Percentiles rank a stretch among this genome's conserved stretches.
Evolutionary conservation across 495 filamentous ascomycete species (phyloP).

Genomic region (Rusavskia elegans): DNA sequence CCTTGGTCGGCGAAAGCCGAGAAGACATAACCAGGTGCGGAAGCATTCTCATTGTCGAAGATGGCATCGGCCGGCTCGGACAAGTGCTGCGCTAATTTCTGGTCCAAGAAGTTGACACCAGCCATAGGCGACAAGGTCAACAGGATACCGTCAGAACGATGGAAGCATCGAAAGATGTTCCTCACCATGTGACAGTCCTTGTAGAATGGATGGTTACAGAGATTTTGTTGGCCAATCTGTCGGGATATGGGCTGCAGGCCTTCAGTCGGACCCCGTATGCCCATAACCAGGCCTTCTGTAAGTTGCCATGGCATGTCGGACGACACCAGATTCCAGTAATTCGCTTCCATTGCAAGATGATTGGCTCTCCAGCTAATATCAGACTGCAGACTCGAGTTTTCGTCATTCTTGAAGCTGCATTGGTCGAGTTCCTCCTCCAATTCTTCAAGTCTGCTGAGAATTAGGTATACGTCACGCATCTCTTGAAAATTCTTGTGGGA

Average conservation of each 20-base stretch:
- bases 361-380: slow-evolving; percentile 15
- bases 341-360: slow-evolving; percentile 9
- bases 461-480: slow-evolving; percentile 15
- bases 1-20: slow-evolving; percentile 15
- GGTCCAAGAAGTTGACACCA: slow-evolving; percentile 18
- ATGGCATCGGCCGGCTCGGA: slow-evolving; percentile 12
- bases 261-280: slow-evolving; percentile 5
- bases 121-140: slow-evolving; percentile 16
- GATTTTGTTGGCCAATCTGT: slow-evolving; percentile 7
- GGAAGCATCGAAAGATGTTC: slow-evolving; percentile 17
- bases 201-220: slow-evolving; percentile 15
- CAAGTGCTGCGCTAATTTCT: slow-evolving; percentile 12
- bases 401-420: slow-evolving; percentile 12
- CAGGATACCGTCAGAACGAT: slow-evolving; percentile 17
- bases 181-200: slow-evolving; percentile 15
- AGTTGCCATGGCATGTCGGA: slow-evolving; percentile 18
- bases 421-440: slow-evolving; percentile 12
- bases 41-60: slow-evolving; percentile 15
- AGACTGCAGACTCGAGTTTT: slow-evolving; percentile 12
- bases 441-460: slow-evolving; percentile 10
- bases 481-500: slow-evolving; percentile 13
- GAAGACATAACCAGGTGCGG: slow-evolving; percentile 13
- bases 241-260: slow-evolving; percentile 10
- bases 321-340: slow-evolving; percentile 12
- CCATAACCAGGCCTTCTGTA: slow-evolving; percentile 15